These are phyloP conservation scores for Annona squamosa DNA, from an alignment of 164 flowering plant species.

Conservation along the genomic window DNA sequence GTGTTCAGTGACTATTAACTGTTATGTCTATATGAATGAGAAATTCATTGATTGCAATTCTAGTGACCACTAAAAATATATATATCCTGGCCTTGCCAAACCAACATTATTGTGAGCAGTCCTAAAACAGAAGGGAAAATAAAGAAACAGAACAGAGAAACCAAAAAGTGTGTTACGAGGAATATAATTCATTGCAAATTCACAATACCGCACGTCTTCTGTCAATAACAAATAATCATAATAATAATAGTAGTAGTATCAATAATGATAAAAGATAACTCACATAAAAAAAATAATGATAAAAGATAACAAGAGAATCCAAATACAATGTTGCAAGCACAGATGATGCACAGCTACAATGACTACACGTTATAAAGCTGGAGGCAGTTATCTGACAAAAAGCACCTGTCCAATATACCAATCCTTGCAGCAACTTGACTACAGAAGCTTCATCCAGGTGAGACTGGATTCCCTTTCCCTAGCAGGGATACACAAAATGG, in stretches of 20 bases:
- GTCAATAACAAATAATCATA: too few relatives aligned
- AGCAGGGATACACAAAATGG: slow-evolving; percentile 2
- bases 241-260: too few relatives aligned
- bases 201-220: background rate
- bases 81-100: too few relatives aligned
- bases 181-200: background rate
- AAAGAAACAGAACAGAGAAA: too few relatives aligned
- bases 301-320: background rate
- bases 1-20: background rate
- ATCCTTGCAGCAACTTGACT: slow-evolving; percentile 50
- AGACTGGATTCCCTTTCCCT: slow-evolving; percentile 49
- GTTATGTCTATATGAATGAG: background rate
- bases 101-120: too few relatives aligned
- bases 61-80: too few relatives aligned
- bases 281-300: too few relatives aligned
- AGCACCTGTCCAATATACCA: slow-evolving; percentile 67
- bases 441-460: slow-evolving; percentile 34
- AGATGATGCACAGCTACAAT: background rate
- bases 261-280: too few relatives aligned
- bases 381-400: background rate
- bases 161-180: too few relatives aligned
- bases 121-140: too few relatives aligned
- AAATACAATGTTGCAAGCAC: background rate
- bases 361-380: background rate
- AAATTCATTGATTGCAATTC: background rate